These are phyloP conservation scores for Aureobasidium leucospermi DNA, from an alignment of 2,329 filamentous ascomycete genomes.

Conservation along the genomic window DNA sequence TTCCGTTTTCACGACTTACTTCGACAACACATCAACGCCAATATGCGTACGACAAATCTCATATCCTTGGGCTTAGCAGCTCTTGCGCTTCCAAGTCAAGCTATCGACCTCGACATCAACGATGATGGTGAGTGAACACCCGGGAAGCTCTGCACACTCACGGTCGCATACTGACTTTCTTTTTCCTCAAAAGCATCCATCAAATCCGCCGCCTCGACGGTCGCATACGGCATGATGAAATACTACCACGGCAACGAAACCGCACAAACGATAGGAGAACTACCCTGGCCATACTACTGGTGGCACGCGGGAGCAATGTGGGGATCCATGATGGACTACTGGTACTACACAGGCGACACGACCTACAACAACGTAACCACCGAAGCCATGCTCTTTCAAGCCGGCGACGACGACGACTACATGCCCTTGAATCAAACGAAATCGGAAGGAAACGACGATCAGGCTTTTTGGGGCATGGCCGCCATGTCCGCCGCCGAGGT, in stretches of 20 bases:
- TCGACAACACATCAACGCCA: neutral
- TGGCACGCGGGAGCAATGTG: constrained; percentile 58
- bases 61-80: neutral
- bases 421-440: constrained; percentile 31
- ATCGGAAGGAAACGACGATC: constrained; percentile 45
- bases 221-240: constrained; percentile 38
- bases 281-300: constrained; percentile 63
- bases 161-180: neutral
- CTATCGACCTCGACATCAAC: neutral
- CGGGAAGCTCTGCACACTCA: neutral
- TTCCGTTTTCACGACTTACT: neutral
- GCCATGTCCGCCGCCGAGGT: constrained; percentile 73
- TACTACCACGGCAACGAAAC: constrained; percentile 44
- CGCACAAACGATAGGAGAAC: constrained; percentile 39
- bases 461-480: constrained; percentile 77
- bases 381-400: constrained; percentile 36
- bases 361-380: constrained; percentile 37
- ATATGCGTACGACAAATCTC: neutral
- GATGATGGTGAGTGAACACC: neutral
- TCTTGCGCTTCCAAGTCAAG: neutral
- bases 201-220: constrained; percentile 29
- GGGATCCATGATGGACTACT: constrained; percentile 55
- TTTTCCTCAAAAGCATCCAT: constrained; percentile 23
- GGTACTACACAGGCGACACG: constrained; percentile 38
- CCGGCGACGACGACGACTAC: constrained; percentile 35